These are phyloP conservation scores for Phytophthora sp. DNA, from an alignment of 352 stramenopile species.

Conservation along the genomic window DNA sequence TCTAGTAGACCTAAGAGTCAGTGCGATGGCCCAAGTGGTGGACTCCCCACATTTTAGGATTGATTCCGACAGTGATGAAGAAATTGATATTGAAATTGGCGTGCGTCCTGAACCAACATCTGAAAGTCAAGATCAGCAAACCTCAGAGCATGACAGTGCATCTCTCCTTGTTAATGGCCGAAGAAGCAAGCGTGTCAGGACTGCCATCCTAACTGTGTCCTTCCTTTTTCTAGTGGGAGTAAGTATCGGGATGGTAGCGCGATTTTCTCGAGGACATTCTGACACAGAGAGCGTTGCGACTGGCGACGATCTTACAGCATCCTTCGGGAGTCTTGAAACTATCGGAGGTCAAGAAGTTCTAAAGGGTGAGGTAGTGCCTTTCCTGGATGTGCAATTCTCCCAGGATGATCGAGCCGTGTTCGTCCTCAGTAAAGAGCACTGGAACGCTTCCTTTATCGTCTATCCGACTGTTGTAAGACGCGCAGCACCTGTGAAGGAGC, in stretches of 20 bases:
- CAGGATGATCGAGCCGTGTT: conserved; percentile 43
- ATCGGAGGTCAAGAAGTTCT: conserved; percentile 31
- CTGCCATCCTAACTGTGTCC: conserved; percentile 9
- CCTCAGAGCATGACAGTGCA: conserved; percentile 17
- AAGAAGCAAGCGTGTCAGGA: conserved; percentile 14
- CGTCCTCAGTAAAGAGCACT: conserved; percentile 58
- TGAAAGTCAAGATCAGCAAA: conserved; percentile 9
- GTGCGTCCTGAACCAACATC: neutral
- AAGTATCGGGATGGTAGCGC: conserved; percentile 30
- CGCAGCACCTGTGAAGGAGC: conserved; percentile 43
- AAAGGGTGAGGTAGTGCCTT: conserved; percentile 23
- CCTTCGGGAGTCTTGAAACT: conserved; percentile 29
- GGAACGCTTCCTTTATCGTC: conserved; percentile 74
- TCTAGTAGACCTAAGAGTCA: neutral
- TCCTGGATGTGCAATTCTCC: conserved; percentile 51
- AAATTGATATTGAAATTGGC: conserved; percentile 41
- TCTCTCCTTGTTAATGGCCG: conserved; percentile 16
- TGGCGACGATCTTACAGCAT: conserved; percentile 9
- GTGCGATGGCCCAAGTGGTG: conserved; percentile 30
- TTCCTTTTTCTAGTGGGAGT: conserved; percentile 36
- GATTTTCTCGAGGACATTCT: conserved; percentile 16
- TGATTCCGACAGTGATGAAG: conserved; percentile 31
- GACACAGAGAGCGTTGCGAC: neutral
- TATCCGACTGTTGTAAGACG: conserved; percentile 71
- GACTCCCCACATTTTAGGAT: conserved; percentile 22